These are phyloP conservation scores for Biscogniauxia mediterranea DNA, from an alignment of 2,329 filamentous ascomycete genomes.

Conservation along the genomic window DNA sequence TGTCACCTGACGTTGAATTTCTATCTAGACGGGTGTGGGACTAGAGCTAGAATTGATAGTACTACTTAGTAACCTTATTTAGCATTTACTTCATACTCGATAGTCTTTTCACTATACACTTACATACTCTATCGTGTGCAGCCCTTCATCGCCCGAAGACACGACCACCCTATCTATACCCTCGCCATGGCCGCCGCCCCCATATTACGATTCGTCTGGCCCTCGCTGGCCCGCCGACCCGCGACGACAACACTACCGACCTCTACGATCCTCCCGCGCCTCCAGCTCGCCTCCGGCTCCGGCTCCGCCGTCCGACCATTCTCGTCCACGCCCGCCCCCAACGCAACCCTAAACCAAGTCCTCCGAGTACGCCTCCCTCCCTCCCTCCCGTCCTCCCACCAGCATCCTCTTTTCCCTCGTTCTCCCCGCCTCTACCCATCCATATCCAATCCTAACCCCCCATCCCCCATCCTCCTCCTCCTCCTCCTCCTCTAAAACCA, in stretches of 20 bases:
- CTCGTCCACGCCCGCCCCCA: slow-evolving; percentile 54
- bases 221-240: slow-evolving; percentile 28
- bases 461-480: too few relatives aligned
- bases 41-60: too few relatives aligned
- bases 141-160: background rate
- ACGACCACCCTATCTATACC: background rate
- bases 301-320: slow-evolving; percentile 43
- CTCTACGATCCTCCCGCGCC: slow-evolving; percentile 18
- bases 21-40: background rate
- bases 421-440: background rate
- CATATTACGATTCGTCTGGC: slow-evolving; percentile 31
- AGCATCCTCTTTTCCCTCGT: too few relatives aligned
- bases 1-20: slow-evolving; percentile 22
- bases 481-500: too few relatives aligned
- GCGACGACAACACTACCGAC: slow-evolving; percentile 29
- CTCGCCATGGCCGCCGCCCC: slow-evolving; percentile 31
- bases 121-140: slow-evolving; percentile 10
- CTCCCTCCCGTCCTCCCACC: too few relatives aligned
- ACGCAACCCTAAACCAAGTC: slow-evolving; percentile 72
- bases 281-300: slow-evolving; percentile 1
- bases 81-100: background rate
- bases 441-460: too few relatives aligned
- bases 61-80: too few relatives aligned
- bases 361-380: slow-evolving; percentile 46
- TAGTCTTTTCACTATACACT: too few relatives aligned